Base-by-base conservation (phyloP, 176 grass and related monocot species). In the Oryza longistaminata region DNA sequence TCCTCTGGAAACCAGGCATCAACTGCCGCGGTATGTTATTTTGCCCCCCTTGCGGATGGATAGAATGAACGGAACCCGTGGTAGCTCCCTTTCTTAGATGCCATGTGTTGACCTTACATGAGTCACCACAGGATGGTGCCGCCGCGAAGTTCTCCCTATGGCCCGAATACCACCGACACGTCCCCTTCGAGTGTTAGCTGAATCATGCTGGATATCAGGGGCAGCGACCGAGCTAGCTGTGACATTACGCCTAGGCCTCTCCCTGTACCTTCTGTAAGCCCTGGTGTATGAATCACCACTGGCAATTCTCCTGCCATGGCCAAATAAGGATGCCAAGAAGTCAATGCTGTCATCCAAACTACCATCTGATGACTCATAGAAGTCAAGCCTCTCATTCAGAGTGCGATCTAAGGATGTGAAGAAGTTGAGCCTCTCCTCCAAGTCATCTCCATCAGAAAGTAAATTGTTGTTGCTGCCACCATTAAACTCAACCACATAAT, bases 401-500 rank as follows among this genome's bases (percentile, higher is more conserved):
- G 79, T 90, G 80, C 37, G 79, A 65, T 90, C 89, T 68, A 90
- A 74, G 48, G 84, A 90, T 62, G 89, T 87, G 48, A 87, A 83
- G 80, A 87, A 90, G 84, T 83, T 75, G 50, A 90, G 84, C 12
- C 89, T 87, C 43, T 87, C 84, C 60, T 87, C 88, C 39, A 83
- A 40, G 62, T 90, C 70, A 79, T 80, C 84, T 46, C 89, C 85
- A 52, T 90, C 89, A 21, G 40, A 16, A 7, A 61, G 77, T 60
- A 80, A 64, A 64, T 26, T 58, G 64, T 74, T 90, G 80, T 52
- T 80, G 26, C 73, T 37, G 35, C 85, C 89, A 46, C 86, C 83
- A 24, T 90, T 92, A 75, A 97, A 78, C 71, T 97, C 95, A 85
- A 97, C 88, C 50, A 97, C 95, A 91, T 97, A 97, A 76, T 97